Conservation (phyloP, 139 green algal genomes). For the Chlorella sp. region DNA sequence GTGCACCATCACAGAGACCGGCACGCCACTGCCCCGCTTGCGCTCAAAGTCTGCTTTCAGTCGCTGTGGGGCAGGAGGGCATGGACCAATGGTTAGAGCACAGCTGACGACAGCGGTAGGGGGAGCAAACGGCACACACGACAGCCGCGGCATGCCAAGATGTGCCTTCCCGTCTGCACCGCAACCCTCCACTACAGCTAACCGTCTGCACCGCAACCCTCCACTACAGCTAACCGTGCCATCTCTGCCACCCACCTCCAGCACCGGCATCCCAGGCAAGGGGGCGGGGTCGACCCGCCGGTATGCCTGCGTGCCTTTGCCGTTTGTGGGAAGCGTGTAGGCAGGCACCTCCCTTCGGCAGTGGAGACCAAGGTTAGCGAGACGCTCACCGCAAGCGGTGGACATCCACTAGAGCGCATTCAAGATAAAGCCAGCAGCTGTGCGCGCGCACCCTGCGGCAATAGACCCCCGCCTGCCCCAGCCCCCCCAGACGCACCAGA, state of each 20-base stretch:
- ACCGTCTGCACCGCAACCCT: no score
- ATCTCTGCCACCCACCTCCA: not conserved
- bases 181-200: no score
- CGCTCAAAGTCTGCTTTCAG: constrained; percentile 4
- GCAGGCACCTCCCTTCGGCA: constrained; percentile 10
- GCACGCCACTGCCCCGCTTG: not conserved
- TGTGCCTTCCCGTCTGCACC: no score
- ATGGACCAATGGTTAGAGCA: not conserved
- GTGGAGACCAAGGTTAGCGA: not conserved
- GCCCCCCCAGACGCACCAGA: no score
- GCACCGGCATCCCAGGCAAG: not conserved
- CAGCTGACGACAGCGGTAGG: no score
- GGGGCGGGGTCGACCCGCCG: not conserved
- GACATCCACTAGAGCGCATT: no score
- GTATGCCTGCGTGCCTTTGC: not conserved
- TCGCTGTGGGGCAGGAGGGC: not conserved
- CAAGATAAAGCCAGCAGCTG: no score
- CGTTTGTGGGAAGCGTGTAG: not conserved
- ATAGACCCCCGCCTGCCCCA: no score
- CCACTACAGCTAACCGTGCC: no score
- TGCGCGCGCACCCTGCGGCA: no score
- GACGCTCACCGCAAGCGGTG: not conserved
- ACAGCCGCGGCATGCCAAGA: no score
- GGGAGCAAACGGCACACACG: no score
- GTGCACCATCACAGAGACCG: not conserved